These are phyloP conservation scores for Harringtonia aguacate DNA, from an alignment of 2,329 filamentous ascomycete species.

Conservation along the genomic window DNA sequence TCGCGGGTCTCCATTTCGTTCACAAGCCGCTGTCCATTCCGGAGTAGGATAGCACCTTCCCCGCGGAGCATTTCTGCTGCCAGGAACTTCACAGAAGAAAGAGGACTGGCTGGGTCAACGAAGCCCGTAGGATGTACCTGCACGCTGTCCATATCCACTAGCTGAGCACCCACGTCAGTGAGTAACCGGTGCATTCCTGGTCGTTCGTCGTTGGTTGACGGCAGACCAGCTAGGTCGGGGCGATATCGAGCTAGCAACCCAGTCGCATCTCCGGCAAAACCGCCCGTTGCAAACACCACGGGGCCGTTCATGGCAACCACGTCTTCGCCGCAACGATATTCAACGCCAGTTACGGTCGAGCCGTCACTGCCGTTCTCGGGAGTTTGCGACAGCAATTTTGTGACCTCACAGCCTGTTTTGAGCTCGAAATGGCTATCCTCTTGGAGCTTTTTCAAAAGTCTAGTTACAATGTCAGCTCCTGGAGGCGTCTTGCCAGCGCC, in stretches of 20 bases:
- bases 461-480: conserved; percentile 99
- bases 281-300: conserved; percentile 88
- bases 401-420: conserved; percentile 40
- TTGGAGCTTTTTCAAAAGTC: conserved; percentile 44
- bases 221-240: conserved; percentile 81
- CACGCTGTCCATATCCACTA: conserved; percentile 99
- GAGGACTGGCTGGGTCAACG: conserved; percentile 93
- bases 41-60: conserved; percentile 89
- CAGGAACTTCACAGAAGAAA: conserved; percentile 97
- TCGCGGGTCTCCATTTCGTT: conserved; percentile 97
- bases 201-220: conserved; percentile 64
- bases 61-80: conserved; percentile 96
- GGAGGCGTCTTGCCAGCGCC: conserved; percentile 99
- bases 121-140: conserved; percentile 98
- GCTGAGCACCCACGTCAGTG: conserved; percentile 89
- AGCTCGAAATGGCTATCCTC: conserved; percentile 35
- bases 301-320: conserved; percentile 64
- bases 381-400: conserved; percentile 28
- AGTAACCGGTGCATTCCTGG: conserved; percentile 53
- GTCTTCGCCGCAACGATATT: conserved; percentile 73
- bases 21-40: conserved; percentile 88
- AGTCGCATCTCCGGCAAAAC: conserved; percentile 91
- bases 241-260: conserved; percentile 90
- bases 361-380: neutral
- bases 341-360: conserved; percentile 63